Evolutionary conservation across 2,329 filamentous ascomycete genomes (phyloP).

Genomic region (Beauveria sp.): DNA sequence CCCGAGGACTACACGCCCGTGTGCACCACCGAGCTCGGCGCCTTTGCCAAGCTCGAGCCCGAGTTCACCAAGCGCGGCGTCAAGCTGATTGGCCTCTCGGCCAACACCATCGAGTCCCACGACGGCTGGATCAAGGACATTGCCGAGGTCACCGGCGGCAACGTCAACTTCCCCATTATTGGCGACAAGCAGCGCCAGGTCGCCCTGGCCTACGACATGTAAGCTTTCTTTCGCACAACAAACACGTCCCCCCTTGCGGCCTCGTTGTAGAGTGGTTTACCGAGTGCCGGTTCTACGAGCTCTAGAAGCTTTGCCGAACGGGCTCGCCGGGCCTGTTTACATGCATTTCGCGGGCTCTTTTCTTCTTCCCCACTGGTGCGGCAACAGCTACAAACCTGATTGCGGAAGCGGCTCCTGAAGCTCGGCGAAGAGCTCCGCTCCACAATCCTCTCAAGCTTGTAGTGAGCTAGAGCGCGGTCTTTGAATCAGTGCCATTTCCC

Average conservation of each 20-base stretch:
- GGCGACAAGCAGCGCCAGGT: conserved; percentile 72
- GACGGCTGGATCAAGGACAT: conserved; percentile 88
- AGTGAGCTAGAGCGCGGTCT: too few species aligned
- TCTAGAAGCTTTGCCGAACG: background rate
- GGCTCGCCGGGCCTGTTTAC: background rate
- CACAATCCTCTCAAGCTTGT: background rate
- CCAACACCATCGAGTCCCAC: conserved; percentile 80
- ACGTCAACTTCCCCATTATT: conserved; percentile 71
- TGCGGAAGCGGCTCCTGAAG: background rate
- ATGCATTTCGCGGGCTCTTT: background rate
- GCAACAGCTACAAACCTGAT: too few species aligned
- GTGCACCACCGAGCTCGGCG: conserved; percentile 91
- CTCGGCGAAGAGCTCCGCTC: background rate
- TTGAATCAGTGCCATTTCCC: too few species aligned
- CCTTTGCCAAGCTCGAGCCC: conserved; percentile 80
- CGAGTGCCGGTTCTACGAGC: background rate
- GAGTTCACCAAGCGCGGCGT: conserved; percentile 83
- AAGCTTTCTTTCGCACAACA: conserved; percentile 16
- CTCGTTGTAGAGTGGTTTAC: background rate
- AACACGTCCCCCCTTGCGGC: background rate
- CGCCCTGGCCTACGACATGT: conserved; percentile 73
- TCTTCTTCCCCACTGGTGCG: background rate
- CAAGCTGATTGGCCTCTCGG: conserved; percentile 85
- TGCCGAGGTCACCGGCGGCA: conserved; percentile 65
- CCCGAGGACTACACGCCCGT: conserved; percentile 90